Base-by-base conservation (phyloP, 2,329 filamentous ascomycete genomes). In the Mycosphaerella arachidis region DNA sequence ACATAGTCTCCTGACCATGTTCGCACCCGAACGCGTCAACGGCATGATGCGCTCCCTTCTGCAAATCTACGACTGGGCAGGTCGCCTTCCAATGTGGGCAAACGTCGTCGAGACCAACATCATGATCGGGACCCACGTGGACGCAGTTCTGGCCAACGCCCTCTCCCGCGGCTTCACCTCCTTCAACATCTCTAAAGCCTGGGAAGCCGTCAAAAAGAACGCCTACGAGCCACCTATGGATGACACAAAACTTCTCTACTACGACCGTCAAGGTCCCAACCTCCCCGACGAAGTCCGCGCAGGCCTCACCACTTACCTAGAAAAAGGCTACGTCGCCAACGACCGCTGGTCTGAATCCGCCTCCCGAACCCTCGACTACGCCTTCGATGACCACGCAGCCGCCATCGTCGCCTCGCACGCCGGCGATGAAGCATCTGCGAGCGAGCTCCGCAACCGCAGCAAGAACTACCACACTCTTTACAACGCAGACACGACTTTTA, bases 51-150 rank as follows among this genome's bases (percentile, higher is more conserved):
- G 78, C 6, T 74, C 76, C 0, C 71, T 81, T 10, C 66, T 81
- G 1, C 66, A 69, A 6, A 80, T 81, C 24, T 81, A 79, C 55
- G 74, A 78, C 55, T 81, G 77, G 78, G 73, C 73, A 5, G 77
- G 78, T 2, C 70, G 78, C 46, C 64, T 81, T 8, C 79, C 79
- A 0, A 78, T 81, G 71, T 81, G 78, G 79, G 78, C 78, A 0
- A 81, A 81, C 56, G 70, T 80, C 60, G 72, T 81, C 5, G 79
- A 81, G 62, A 81, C 78, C 1, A 81, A 81, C 66, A 80, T 79
- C 61, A 81, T 81, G 79, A 78, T 81, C 37, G 77, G 77, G 1
- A 80, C 78, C 0, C 78, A 81, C 58, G 78, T 77, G 13, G 78
- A 81, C 52, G 78, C 74, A 1, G 76, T 81, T 1, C 67, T 81